phyloP scores from a whole-genome alignment of 495 filamentous ascomycete genomes.

The Neurospora sp. region DNA sequence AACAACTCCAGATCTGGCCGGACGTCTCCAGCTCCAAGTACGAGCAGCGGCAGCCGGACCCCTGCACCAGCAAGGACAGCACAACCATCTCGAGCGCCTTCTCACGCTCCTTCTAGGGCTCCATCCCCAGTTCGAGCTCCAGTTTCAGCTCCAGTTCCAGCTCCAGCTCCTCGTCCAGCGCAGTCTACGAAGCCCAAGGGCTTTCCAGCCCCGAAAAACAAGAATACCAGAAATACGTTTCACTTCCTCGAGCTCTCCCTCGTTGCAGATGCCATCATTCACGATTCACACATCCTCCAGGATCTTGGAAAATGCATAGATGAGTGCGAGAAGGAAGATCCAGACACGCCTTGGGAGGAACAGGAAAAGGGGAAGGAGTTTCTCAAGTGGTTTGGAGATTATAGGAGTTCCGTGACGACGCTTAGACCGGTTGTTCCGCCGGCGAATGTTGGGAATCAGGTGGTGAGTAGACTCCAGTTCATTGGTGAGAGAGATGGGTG shows the following conservation, averaged over 20 bases:
- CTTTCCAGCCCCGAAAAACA: not conserved
- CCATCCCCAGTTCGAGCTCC: not conserved
- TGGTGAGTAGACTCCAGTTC: not conserved
- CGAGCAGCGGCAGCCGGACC: not conserved
- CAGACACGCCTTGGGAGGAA: not conserved
- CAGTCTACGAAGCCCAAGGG: not conserved
- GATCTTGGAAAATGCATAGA: not conserved
- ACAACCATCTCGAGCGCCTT: not conserved
- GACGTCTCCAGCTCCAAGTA: not conserved
- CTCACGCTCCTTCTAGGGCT: not conserved
- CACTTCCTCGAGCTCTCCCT: not conserved
- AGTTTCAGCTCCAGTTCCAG: not conserved
- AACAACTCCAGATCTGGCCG: not conserved
- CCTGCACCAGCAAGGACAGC: not conserved
- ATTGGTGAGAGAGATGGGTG: not conserved
- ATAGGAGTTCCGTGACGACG: not conserved
- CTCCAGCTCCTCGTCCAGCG: not conserved
- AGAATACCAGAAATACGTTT: not conserved
- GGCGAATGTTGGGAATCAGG: not conserved
- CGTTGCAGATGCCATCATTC: not conserved
- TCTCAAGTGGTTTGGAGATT: not conserved
- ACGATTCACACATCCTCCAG: not conserved
- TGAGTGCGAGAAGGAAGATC: not conserved
- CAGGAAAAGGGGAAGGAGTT: not conserved
- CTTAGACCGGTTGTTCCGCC: not conserved